Evolutionary conservation across 2,329 filamentous ascomycete species (phyloP), one percentile per base, ranked within the genome.

Genomic region (Fonsecaea pugnacius): DNA sequence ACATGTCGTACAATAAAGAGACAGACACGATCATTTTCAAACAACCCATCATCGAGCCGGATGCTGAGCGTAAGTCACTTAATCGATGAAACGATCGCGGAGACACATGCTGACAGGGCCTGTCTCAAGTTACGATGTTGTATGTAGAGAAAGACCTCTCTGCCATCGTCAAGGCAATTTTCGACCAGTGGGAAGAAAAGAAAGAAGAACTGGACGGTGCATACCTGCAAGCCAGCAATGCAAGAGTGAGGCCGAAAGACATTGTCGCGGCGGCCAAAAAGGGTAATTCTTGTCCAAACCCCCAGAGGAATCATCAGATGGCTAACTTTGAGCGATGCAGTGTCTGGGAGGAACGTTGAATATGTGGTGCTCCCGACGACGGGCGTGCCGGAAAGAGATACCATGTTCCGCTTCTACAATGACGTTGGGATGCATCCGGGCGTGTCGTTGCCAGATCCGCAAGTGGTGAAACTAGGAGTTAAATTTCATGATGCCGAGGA

Each of bases 321-420:
- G 4, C 36, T 38, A 16, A 38, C 27, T 38, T 38, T 16, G 5
- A 38, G 5, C n/a, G 4, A 4, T 16, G 12, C 12, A 70, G 69
- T 70, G 21, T 63, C 69, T n/a, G 68, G 68, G 12, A 69, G 68
- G 52, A 62, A 64, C 21, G 43, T 54, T 10, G 60, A 38, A n/a
- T 70, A 63, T 24, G 56, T 54, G 1, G 43, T 63, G 24, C 35
- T 56, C 32, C 64, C 68, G 35, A 69, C 69, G 16, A 67, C 64
- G 21, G 69, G 69, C 2, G 56, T 70, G 27, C 46, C 46, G 30
- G 69, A 70, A 55, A 64, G 69, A 14, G 69, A 70, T 59, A 70
- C 62, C 27, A 70, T 70, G 68, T 66, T 67, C 18, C 55, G 63
- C 46, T 53, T 70, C 33, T 70, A 71, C 62, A 68, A 71, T 53